Base-by-base conservation (phyloP, 768 basidiomycete species). In the Clavaria fumosa region DNA sequence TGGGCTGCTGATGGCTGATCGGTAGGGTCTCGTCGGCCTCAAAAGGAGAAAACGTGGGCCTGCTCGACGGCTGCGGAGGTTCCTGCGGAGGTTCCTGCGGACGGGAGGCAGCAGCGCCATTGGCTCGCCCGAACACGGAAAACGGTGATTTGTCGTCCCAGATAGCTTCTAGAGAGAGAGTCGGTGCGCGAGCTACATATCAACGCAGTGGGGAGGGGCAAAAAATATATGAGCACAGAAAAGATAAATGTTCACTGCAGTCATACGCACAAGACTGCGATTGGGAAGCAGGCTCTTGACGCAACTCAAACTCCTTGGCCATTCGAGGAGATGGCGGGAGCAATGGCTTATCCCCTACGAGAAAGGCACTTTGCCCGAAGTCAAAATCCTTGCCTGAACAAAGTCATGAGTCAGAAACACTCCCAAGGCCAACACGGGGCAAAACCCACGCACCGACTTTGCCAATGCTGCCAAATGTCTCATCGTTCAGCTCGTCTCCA, bases 401-500 rank as follows among this genome's bases (percentile, higher is more conserved):
- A 46, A 42, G 42, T 43, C 32, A 39, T 32, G 35, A 27, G n/a
- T 34, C 35, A 6, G 21, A 36, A 34, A 40, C 26, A 18, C 23
- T 40, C 33, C 24, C 37, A 46, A 37, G 19, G 40, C 40, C 21
- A 22, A 17, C 3, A 19, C 30, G 37, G 38, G 32, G 35, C 38
- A 40, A 24, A 39, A 17, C 36, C 37, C 27, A 42, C 42, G 44
- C 53, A 90, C 90, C 86, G 41, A 93, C 71, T 45, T 52, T 59
- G 23, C 67, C 76, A 35, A 62, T 45, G 27, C 60, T 69, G 21
- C 91, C 95, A 60, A 99, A 99, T 2, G 95, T 99, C 63, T 93
- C 89, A 57, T 93, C 88, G 59, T 99, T 97, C 48, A 91, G 54
- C 47, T 91, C 90, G 64, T 96, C 90, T 40, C 76, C 77, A 28